Evolutionary conservation across 371 early-diverging fungal genomes (phyloP).

Genomic region (Mortierella sp.): DNA sequence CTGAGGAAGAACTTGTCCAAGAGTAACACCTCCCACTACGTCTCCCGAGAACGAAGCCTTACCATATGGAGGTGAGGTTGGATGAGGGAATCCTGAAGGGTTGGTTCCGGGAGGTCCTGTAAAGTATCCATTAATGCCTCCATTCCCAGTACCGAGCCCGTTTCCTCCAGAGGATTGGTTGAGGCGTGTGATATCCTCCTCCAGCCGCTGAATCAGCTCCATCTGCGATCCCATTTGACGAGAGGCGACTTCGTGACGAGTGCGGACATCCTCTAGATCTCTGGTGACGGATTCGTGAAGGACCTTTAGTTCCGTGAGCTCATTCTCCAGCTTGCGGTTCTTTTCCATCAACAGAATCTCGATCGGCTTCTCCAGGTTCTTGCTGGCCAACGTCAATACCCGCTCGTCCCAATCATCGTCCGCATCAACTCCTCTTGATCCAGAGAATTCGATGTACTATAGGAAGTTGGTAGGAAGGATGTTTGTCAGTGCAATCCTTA

Average conservation of each 20-base stretch:
- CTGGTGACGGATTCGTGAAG: constrained; percentile 58
- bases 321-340: constrained; percentile 84
- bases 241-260: constrained; percentile 53
- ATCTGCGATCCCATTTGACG: constrained; percentile 63
- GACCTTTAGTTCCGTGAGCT: constrained; percentile 79
- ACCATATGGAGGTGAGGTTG: constrained; percentile 53
- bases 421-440: constrained; percentile 45
- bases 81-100: constrained; percentile 17
- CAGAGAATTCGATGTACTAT: constrained; percentile 53
- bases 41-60: constrained; percentile 40
- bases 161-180: constrained; percentile 51
- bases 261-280: constrained; percentile 54
- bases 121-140: constrained; percentile 23
- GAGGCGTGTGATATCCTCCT: constrained; percentile 79
- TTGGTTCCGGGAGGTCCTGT: constrained; percentile 20
- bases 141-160: constrained; percentile 12
- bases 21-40: constrained; percentile 47
- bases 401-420: constrained; percentile 59
- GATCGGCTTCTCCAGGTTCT: constrained; percentile 60
- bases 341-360: constrained; percentile 86
- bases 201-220: constrained; percentile 74
- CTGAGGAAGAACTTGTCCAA: constrained; percentile 36
- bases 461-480: constrained; percentile 26
- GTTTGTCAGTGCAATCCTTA: neutral
- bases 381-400: constrained; percentile 52